Evolutionary conservation across 352 stramenopile species (phyloP), one percentile per base, ranked within the genome.

Genomic region (Globisporangium paroecandrum): DNA sequence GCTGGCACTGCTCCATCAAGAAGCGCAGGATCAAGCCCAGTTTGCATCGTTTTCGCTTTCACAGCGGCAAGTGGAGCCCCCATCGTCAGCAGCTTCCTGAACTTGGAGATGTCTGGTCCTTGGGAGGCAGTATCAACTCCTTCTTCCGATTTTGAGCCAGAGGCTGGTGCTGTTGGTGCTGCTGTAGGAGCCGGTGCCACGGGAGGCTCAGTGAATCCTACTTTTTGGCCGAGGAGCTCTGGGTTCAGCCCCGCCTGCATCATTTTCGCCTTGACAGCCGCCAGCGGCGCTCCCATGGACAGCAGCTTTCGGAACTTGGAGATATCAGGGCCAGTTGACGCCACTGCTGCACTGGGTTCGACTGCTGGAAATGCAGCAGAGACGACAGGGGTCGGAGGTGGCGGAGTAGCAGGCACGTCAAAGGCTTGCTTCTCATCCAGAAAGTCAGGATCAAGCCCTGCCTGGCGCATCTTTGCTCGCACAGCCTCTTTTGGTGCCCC

Each of bases 401-500:
- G 27, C 4, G 53, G 32, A 1, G 56, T 93, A 69, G 85, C 87
- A 70, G 87, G 90, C 47, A 69, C 53, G 63, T 78, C 41, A 20
- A 85, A 82, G 0, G 72, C 70, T 41, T 76, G 69, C 27, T 73
- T 70, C 15, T 88, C 67, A 12, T 90, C 76, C 20, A 91, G 60
- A 4, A 89, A 70, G n/a, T 81, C 63, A 8, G 83, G 81, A 54
- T 92, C 71, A 4, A 91, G 61, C 0, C 83, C 83, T 32, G 68
- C 90, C 61, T 94, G 81, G 20, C 69, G 47, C 77, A 98, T 87
- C 56, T 87, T 92, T 9, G 73, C 79, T 55, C 83, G 78, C 10
- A 89, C 78, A 9, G 87, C 90, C 29, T 85, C 90, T 6, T 87
- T 73, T 1, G 85, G 88, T 12, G 93, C 85, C 3, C 88, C 89